These are phyloP conservation scores for Violaceomyces palustris DNA, from an alignment of 1,284 basidiomycete genomes.

Conservation along the genomic window DNA sequence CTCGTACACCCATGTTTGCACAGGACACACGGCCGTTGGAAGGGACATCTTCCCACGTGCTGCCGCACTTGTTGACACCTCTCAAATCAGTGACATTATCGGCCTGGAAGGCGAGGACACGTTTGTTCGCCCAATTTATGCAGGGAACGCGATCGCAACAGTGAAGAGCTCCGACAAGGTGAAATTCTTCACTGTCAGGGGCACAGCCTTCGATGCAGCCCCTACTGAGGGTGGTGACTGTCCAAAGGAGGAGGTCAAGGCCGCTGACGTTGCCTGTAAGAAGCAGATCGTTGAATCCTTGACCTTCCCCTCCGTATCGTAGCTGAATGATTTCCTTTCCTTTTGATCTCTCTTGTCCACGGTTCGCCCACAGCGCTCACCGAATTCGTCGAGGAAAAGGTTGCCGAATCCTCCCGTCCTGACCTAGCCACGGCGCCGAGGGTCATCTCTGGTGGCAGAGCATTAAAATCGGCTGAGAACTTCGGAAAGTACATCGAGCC, in stretches of 20 bases:
- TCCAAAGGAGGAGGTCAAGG: constrained; percentile 64
- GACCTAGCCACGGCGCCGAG: constrained; percentile 82
- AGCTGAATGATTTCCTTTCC: neutral
- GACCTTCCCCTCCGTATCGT: too few species aligned
- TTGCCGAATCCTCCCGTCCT: constrained; percentile 87
- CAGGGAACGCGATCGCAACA: constrained; percentile 93
- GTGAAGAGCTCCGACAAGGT: constrained; percentile 74
- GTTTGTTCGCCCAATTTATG: constrained; percentile 94
- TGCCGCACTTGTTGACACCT: constrained; percentile 70
- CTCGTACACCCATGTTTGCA: constrained; percentile 76
- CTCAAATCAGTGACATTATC: constrained; percentile 80
- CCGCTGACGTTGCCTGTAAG: constrained; percentile 60
- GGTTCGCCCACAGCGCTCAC: constrained; percentile 47
- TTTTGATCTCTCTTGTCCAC: neutral
- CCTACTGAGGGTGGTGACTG: constrained; percentile 58
- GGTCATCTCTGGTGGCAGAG: constrained; percentile 91
- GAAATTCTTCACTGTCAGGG: constrained; percentile 92
- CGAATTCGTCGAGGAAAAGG: constrained; percentile 73
- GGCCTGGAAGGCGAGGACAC: constrained; percentile 70
- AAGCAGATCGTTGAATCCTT: too few species aligned
- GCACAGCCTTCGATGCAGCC: constrained; percentile 80
- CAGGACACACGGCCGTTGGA: constrained; percentile 69
- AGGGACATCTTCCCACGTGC: constrained; percentile 77
- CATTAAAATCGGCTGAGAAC: constrained; percentile 88
- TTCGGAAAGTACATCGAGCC: constrained; percentile 85